Conservation (phyloP, 1,139 yeast species). For the Meyerozyma sp. region DNA sequence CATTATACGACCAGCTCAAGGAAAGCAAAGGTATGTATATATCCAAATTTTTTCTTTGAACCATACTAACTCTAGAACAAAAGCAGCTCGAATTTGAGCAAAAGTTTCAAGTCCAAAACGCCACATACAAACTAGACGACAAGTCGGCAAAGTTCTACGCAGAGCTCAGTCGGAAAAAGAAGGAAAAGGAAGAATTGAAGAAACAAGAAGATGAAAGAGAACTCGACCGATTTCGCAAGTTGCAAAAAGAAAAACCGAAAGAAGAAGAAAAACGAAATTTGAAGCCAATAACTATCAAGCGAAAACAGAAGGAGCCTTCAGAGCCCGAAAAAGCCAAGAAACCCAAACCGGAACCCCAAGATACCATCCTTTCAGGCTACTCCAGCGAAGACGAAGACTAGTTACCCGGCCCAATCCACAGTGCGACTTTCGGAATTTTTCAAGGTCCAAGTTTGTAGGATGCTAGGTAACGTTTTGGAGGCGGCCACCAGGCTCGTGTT, state of each 20-base stretch:
- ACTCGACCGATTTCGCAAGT: slow-evolving; percentile 6
- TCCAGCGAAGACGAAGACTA: slow-evolving; percentile 9
- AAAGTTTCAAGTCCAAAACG: slow-evolving; percentile 10
- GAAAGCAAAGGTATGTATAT: slow-evolving; percentile 12
- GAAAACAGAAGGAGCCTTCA: neutral
- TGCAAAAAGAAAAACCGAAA: neutral
- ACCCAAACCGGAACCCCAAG: neutral
- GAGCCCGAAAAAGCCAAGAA: too few species aligned
- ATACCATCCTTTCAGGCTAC: neutral
- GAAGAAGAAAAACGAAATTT: neutral
- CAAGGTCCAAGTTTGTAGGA: slow-evolving; percentile 1
- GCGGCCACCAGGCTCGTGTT: slow-evolving; percentile 15
- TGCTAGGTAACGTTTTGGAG: slow-evolving; percentile 12
- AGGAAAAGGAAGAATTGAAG: slow-evolving; percentile 9
- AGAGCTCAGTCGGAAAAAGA: slow-evolving; percentile 14
- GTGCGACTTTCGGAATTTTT: neutral
- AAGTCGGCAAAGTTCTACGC: slow-evolving; percentile 18
- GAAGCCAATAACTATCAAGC: neutral
- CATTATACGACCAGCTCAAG: slow-evolving; percentile 12
- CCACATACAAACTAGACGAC: slow-evolving; percentile 13
- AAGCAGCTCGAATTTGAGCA: slow-evolving; percentile 13
- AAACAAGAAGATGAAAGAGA: slow-evolving; percentile 6
- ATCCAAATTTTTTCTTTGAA: neutral
- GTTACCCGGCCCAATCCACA: neutral
- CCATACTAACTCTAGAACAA: slow-evolving; percentile 11